A percentile compares a stretch with the other conserved stretches of the same genome.
These are phyloP conservation scores for Acacia pycnantha DNA, from an alignment of 331 rosid species.

Conservation along the genomic window DNA sequence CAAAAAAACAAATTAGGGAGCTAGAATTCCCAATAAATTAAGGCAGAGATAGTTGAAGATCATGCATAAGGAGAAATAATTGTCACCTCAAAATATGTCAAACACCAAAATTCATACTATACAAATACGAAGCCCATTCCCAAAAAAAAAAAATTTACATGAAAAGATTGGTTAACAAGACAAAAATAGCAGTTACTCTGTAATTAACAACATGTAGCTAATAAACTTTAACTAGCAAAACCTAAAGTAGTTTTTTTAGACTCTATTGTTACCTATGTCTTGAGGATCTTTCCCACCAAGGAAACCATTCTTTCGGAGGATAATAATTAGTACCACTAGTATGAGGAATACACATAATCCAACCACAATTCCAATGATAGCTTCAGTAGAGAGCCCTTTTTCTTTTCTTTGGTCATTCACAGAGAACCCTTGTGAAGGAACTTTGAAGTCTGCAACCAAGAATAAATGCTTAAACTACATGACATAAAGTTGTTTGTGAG, in stretches of 20 bases:
- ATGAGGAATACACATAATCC: too few species aligned
- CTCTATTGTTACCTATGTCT: conserved; percentile 41
- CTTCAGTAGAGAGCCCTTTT: too few species aligned
- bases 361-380: conserved; percentile 51
- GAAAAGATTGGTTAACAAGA: neutral
- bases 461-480: neutral
- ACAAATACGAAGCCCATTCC: too few species aligned
- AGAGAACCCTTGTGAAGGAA: conserved; percentile 39
- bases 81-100: neutral
- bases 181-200: neutral
- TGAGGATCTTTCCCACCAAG: conserved; percentile 37
- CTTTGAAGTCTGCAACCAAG: conserved; percentile 37
- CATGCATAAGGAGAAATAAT: neutral
- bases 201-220: too few species aligned
- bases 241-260: neutral
- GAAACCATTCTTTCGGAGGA: conserved; percentile 43
- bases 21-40: too few species aligned
- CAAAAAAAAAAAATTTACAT: neutral
- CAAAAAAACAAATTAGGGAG: too few species aligned
- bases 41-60: neutral
- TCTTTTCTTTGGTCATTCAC: too few species aligned
- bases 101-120: neutral
- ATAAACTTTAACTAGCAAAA: too few species aligned
- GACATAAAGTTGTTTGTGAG: neutral
- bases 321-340: too few species aligned